These are phyloP conservation scores for Cruciata laevipes DNA, from an alignment of 257 asterid species.

Conservation along the genomic window DNA sequence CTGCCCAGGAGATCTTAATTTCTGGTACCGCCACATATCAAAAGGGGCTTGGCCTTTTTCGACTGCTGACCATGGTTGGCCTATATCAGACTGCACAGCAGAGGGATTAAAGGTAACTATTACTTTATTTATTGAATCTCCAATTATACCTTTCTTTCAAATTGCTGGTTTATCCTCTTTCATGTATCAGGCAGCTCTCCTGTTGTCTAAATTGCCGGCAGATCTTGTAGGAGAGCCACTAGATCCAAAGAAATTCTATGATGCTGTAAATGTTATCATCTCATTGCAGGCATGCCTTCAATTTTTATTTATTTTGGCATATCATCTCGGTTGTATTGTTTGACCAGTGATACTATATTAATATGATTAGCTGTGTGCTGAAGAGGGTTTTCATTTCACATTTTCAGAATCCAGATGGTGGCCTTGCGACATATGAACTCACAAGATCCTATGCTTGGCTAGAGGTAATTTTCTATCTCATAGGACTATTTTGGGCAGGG, in stretches of 20 bases:
- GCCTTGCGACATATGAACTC: conserved; percentile 96
- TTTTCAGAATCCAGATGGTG: conserved; percentile 74
- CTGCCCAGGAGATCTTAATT: conserved; percentile 74
- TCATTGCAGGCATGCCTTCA: conserved; percentile 70
- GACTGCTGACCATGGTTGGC: conserved; percentile 99
- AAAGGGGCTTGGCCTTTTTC: conserved; percentile 99
- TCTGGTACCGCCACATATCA: conserved; percentile 93
- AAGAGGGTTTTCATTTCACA: conserved; percentile 24
- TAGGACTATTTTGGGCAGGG: conserved; percentile 3
- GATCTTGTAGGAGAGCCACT: conserved; percentile 73
- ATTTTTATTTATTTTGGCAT: conserved; percentile 2
- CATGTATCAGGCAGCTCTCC: conserved; percentile 57
- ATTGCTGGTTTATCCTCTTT: conserved; percentile 17
- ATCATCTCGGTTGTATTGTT: background rate
- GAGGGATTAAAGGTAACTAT: conserved; percentile 82
- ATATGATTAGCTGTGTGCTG: background rate
- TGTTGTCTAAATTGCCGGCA: conserved; percentile 62
- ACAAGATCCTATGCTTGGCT: conserved; percentile 98
- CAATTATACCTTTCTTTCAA: background rate
- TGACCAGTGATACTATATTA: background rate
- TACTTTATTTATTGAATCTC: conserved; percentile 18
- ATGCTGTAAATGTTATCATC: conserved; percentile 81
- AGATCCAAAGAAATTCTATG: conserved; percentile 53
- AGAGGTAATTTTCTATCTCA: conserved; percentile 55
- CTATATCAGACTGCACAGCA: conserved; percentile 98